Evolutionary conservation across 805 yeast species (phyloP).

Genomic region (Pichia deserticola): DNA sequence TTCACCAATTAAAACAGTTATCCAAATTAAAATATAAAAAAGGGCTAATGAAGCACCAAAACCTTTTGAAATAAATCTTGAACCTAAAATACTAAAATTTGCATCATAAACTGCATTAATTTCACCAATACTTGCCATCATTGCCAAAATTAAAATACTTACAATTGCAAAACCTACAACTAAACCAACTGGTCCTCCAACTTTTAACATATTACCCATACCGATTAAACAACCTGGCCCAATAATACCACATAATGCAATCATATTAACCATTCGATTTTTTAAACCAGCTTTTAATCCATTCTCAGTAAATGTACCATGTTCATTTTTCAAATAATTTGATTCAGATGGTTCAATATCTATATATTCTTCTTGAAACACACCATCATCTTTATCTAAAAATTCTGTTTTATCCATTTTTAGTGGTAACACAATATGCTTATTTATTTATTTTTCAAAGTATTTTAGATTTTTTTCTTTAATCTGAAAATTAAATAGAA

Average conservation of each 20-base stretch:
- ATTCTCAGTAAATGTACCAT: neutral
- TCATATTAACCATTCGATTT: slow-evolving; percentile 17
- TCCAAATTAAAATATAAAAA: slow-evolving; percentile 48
- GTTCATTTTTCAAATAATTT: too few species aligned
- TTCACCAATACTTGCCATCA: slow-evolving; percentile 53
- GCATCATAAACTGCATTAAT: slow-evolving; percentile 46
- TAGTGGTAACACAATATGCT: too few species aligned
- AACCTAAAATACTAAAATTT: slow-evolving; percentile 46
- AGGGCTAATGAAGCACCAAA: slow-evolving; percentile 52
- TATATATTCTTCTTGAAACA: too few species aligned
- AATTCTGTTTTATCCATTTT: too few species aligned
- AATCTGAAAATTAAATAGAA: too few species aligned
- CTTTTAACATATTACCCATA: slow-evolving; percentile 41
- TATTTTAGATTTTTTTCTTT: too few species aligned
- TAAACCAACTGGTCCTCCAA: slow-evolving; percentile 49
- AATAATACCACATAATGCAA: slow-evolving; percentile 39
- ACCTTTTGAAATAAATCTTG: slow-evolving; percentile 44
- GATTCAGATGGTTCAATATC: too few species aligned
- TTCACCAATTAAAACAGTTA: slow-evolving; percentile 47
- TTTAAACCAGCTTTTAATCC: slow-evolving; percentile 18
- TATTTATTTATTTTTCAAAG: too few species aligned
- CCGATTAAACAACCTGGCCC: slow-evolving; percentile 52
- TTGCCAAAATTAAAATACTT: slow-evolving; percentile 44
- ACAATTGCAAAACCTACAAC: slow-evolving; percentile 43
- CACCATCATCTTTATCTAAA: too few species aligned